Evolutionary conservation across 1,284 basidiomycete species (phyloP), one percentile per base, ranked within the genome.

Genomic region (Irpex sp.): DNA sequence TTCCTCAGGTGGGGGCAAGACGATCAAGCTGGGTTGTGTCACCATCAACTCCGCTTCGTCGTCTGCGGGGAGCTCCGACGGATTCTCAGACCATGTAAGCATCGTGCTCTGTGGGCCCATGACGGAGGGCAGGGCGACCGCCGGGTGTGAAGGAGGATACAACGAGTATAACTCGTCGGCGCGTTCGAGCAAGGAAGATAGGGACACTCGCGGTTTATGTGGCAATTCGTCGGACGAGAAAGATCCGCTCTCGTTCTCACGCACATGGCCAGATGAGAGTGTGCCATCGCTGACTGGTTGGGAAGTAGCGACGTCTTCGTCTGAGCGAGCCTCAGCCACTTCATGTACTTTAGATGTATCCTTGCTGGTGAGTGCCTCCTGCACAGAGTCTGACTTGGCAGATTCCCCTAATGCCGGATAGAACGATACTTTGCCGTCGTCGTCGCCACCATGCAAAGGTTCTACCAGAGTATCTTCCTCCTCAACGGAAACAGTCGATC

Each of bases 101-200:
- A 83, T 73, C 34, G 74, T 81, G 67, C 84, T 85, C 61, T 89
- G 84, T 0, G 88, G 88, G 13, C 91, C 92, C 80, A 93, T 85
- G 58, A 89, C 88, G 26, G 79, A 76, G 2, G 81, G 76, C n/a
- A 92, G 75, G 7, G 68, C 73, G 17, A 92, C 76, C 0, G 67
- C 70, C 47, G 82, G 78, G 54, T 81, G 75, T 2, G 76, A 70
- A 2, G 84, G 82, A 15, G 85, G 83, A 70, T 78, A 84, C 21
- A 65, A 67, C 9, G 67, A 63, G 49, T 78, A 76, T 17, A 85
- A 79, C 19, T 72, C 73, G 67, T 84, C 81, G 2, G 85, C 78
- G 34, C 74, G 76, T 17, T 69, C 67, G 19, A 86, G 76, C 40
- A 85, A 77, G 31, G 69, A 61, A 17, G 77, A 71, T 36, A 85